Conservation (phyloP, 768 basidiomycete genomes). For the Stropharia rugosoannulata region DNA sequence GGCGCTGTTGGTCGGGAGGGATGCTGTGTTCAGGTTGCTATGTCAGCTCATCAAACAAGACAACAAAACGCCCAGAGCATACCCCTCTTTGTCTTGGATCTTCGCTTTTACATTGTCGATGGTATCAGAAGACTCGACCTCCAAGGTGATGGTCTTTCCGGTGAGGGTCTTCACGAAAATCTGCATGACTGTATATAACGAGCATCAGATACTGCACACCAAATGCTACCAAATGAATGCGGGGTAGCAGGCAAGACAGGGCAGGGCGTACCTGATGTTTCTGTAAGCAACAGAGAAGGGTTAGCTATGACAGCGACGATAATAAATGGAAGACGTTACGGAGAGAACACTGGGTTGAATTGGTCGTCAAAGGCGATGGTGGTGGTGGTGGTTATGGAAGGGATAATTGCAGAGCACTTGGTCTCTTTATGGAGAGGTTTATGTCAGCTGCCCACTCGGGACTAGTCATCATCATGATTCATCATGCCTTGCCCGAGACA, state of each 20-base stretch:
- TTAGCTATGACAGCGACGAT: neutral
- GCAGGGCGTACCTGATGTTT: slow-evolving; percentile 9
- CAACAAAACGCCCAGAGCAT: neutral
- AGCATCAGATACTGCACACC: neutral
- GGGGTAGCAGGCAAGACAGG: slow-evolving; percentile 1
- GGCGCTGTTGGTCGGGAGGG: slow-evolving; percentile 16
- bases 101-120: slow-evolving; percentile 68
- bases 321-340: neutral
- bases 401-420: slow-evolving; percentile 14
- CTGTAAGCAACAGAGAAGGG: neutral
- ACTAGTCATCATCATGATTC: neutral
- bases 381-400: slow-evolving; percentile 17
- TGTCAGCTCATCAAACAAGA: slow-evolving; percentile 10
- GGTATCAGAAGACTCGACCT: slow-evolving; percentile 19
- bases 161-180: slow-evolving; percentile 33
- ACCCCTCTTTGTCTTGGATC: slow-evolving; percentile 27
- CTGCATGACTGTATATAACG: slow-evolving; percentile 23
- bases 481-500: neutral
- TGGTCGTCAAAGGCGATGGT: slow-evolving; percentile 3
- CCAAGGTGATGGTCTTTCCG: slow-evolving; percentile 21
- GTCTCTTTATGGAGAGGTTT: slow-evolving; percentile 13
- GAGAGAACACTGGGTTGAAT: slow-evolving; percentile 3
- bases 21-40: slow-evolving; percentile 5
- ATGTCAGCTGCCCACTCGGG: slow-evolving; percentile 10
- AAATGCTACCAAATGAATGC: neutral